Evolutionary conservation across 805 yeast species (phyloP), one percentile per base, ranked within the genome.

Genomic region (Candida nitratophila): DNA sequence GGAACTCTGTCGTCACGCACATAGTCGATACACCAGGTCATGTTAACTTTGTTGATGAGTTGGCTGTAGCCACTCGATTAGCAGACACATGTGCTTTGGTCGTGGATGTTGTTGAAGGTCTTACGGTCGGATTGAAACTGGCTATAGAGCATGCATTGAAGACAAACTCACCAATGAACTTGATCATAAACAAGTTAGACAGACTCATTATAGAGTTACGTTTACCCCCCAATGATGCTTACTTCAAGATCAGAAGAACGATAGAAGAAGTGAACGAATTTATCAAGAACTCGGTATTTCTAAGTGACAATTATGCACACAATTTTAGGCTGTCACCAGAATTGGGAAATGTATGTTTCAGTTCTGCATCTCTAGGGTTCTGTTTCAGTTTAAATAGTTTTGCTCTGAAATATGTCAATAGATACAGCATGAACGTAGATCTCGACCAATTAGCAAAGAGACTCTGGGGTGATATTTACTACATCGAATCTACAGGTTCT

Each of bases 1-100:
- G 70, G 1, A 77, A 74, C 48, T 81, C 95, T 0, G 62, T 66
- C 16, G 76, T 77, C 0, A 53, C 81, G 19, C 86, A 84, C 54
- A 48, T 90, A 1, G 50, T 88, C 1, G 99, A 95, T 55, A 70
- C 96, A 0, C 99, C 99, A 0, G 99, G 99, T 0, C 98, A 93
- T 61, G 74, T 77, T 0, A 82, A 88, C 55, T 93, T 93, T 55
- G 64, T 70, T 26, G 96, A 88, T 56, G 97, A 93, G 52, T 64
- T 78, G 4, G 71, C 77, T 0, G 71, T 76, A 0, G 74, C 85
- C 0, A 60, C 81, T 10, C 60, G 76, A 20, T 67, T 81, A 0
- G 73, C 75, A 0, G 97, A 93, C 50, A 77, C 83, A 2, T 77
- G 77, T 0, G 64, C 83, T 0, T 60, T 89, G 2, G 85, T 87